Base-by-base conservation (phyloP, 805 yeast genomes). In the Metschnikowia chrysomelidarum region DNA sequence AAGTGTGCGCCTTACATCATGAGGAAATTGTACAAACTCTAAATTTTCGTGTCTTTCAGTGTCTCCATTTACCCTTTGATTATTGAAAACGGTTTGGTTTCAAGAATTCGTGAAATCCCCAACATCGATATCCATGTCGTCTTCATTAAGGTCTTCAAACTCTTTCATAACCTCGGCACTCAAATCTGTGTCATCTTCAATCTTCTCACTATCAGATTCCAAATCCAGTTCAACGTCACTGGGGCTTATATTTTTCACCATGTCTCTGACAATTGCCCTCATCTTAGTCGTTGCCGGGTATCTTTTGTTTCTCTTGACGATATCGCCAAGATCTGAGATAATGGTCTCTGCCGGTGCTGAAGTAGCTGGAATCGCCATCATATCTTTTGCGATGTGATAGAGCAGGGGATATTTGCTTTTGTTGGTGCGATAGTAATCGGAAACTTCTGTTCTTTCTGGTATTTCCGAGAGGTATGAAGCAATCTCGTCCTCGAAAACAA, bases 341-440 rank as follows among this genome's bases (percentile, higher is more conserved):
- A 23, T 18, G 23, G 31, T 19, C 24, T 28, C 31, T 24, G 34
- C 26, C 16, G 34, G 34, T 12, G 17, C 27, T 5, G 34, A 23
- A 21, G 24, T 16, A 3, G 34, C 34, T 23, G 34, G 34, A 11
- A 24, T 16, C 12, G 34, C 35, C 30, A 32, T 13, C 11, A 25
- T 32, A 7, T 32, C 35, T 32, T 24, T 25, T 11, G 35, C 35
- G n/a, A 32, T 13, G 20, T 32, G 30, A 24, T 19, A 25, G 25
- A 32, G 35, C 3, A 32, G 9, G 14, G 35, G 30, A 18, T 2
- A 19, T 18, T 10, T 7, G 7, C 20, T 25, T 15, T 25, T 32
- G 10, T 18, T 32, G 14, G 4, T 18, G 25, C 30, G 35, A 32
- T 25, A 32, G 13, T 19, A 32, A n/a, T 24, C 25, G 23, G 16